phyloP scores from a whole-genome alignment of 2,329 filamentous ascomycete genomes.

The Hypoxylon sp. region DNA sequence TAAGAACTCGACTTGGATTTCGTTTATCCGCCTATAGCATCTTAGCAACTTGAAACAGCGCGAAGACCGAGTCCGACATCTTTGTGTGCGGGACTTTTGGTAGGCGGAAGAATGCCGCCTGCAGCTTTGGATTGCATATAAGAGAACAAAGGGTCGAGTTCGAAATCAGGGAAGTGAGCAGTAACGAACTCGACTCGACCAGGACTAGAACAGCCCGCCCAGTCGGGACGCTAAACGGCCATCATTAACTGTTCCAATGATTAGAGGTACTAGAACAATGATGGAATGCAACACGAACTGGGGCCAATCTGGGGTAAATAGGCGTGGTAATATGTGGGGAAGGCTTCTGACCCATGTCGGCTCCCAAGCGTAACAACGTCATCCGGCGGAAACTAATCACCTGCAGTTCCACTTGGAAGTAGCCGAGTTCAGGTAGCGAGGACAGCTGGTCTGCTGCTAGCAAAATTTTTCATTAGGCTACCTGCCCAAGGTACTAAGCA shows the following conservation, averaged over 20 bases:
- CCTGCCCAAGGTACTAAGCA: not conserved
- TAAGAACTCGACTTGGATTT: constrained; percentile 5
- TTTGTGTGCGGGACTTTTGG: constrained; percentile 23
- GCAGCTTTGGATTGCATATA: constrained; percentile 7
- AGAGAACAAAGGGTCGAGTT: constrained; percentile 3
- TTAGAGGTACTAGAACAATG: constrained; percentile 15
- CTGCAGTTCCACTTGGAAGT: constrained; percentile 23
- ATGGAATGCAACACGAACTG: constrained; percentile 35
- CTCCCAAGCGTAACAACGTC: constrained; percentile 36
- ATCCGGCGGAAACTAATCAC: constrained; percentile 27
- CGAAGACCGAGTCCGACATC: not conserved
- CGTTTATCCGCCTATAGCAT: constrained; percentile 6
- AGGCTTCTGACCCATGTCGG: constrained; percentile 19
- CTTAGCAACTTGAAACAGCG: constrained; percentile 1
- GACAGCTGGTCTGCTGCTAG: constrained; percentile 23
- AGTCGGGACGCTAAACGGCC: constrained; percentile 15
- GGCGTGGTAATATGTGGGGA: constrained; percentile 30
- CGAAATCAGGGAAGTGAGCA: not conserved
- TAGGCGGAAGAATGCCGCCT: constrained; percentile 9
- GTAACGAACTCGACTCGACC: not conserved
- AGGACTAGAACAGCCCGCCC: constrained; percentile 7
- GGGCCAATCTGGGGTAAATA: constrained; percentile 45
- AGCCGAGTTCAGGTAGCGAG: constrained; percentile 16
- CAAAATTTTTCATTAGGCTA: constrained; percentile 17
- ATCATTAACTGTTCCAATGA: constrained; percentile 31